These are phyloP conservation scores for Russula griseocarnosa DNA, from an alignment of 768 basidiomycete genomes.

Conservation along the genomic window DNA sequence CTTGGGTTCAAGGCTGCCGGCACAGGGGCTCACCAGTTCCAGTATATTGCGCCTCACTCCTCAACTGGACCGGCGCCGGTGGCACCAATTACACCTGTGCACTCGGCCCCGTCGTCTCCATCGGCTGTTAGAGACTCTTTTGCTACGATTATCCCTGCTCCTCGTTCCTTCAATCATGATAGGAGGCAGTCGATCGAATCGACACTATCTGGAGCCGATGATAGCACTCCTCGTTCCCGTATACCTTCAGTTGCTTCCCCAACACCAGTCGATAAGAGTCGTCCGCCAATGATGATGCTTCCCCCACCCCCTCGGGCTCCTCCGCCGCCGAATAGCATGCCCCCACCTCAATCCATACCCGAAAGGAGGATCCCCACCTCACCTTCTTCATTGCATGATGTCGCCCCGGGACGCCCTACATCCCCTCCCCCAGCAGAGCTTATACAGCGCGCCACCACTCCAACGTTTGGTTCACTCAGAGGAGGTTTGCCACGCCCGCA, in stretches of 20 bases:
- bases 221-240: slow-evolving; percentile 50
- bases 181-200: slow-evolving; percentile 72
- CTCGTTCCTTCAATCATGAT: slow-evolving; percentile 54
- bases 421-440: slow-evolving; percentile 93
- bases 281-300: slow-evolving; percentile 79
- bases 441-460: slow-evolving; percentile 86
- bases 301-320: slow-evolving; percentile 71
- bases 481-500: slow-evolving; percentile 54
- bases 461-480: slow-evolving; percentile 65
- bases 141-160: slow-evolving; percentile 46
- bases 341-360: slow-evolving; percentile 72
- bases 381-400: slow-evolving; percentile 48
- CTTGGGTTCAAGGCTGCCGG: slow-evolving; percentile 55
- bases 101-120: slow-evolving; percentile 40
- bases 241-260: slow-evolving; percentile 55
- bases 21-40: slow-evolving; percentile 61
- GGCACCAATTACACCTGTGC: slow-evolving; percentile 34
- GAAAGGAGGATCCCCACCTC: slow-evolving; percentile 51
- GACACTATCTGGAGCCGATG: slow-evolving; percentile 51
- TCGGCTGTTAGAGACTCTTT: slow-evolving; percentile 50
- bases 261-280: slow-evolving; percentile 64
- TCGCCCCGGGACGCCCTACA: slow-evolving; percentile 79
- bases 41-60: slow-evolving; percentile 51
- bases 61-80: slow-evolving; percentile 39
- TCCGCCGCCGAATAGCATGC: slow-evolving; percentile 68